Conservation (phyloP, 345 rosid genomes). For the Trapa bicornis region DNA sequence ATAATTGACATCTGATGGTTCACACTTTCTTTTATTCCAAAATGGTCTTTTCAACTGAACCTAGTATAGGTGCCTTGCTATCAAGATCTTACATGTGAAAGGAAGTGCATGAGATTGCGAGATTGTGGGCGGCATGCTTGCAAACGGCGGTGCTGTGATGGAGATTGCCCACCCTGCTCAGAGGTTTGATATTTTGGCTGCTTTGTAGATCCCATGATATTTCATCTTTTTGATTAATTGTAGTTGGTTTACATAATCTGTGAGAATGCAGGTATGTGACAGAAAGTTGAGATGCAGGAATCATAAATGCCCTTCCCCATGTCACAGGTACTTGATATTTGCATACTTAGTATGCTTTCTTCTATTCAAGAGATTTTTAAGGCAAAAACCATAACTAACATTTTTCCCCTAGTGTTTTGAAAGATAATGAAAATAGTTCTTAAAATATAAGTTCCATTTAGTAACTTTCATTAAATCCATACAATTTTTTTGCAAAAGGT, state of each 20-base stretch:
- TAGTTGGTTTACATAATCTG: conserved; percentile 4
- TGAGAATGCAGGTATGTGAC: conserved; percentile 51
- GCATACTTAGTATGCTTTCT: neutral
- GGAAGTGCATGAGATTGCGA: conserved; percentile 68
- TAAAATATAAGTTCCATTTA: neutral
- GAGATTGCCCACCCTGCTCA: conserved; percentile 78
- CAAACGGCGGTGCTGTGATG: conserved; percentile 88
- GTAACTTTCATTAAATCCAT: neutral
- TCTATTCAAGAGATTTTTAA: neutral
- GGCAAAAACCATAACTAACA: neutral
- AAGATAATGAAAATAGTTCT: neutral
- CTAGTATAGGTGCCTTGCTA: conserved; percentile 74
- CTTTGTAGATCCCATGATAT: conserved; percentile 1
- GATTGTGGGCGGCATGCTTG: conserved; percentile 91
- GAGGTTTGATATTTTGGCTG: conserved; percentile 33
- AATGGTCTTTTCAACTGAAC: conserved; percentile 14
- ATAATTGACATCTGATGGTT: neutral
- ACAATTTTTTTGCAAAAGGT: no score
- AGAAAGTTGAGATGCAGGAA: conserved; percentile 76
- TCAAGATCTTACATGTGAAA: conserved; percentile 86
- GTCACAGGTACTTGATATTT: conserved; percentile 55
- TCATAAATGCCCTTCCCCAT: conserved; percentile 83
- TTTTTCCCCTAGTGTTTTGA: neutral
- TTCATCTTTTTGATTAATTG: conserved; percentile 2
- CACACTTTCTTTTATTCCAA: neutral